Conservation (phyloP, 2,329 filamentous ascomycete genomes). For the Exophiala sp. region DNA sequence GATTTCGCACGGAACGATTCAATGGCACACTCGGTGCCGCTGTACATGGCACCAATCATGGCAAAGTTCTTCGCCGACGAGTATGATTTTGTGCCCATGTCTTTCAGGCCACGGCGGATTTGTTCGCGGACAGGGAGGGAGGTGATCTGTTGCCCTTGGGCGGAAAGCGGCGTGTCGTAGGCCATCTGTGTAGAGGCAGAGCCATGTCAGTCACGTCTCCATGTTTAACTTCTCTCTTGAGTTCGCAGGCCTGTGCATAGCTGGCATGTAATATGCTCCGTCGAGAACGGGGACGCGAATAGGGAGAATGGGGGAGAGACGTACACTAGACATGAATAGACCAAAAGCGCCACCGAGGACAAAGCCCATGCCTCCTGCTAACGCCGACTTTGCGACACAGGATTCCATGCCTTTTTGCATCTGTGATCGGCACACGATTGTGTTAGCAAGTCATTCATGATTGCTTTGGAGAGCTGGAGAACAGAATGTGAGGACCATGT, state of each 20-base stretch:
- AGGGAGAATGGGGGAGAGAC: constrained; percentile 1
- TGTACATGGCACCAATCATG: constrained; percentile 83
- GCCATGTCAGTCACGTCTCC: too few species aligned
- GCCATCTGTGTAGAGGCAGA: too few species aligned
- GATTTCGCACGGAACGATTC: constrained; percentile 89
- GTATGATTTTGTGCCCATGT: constrained; percentile 82
- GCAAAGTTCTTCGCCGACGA: constrained; percentile 91
- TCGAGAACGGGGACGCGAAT: not conserved
- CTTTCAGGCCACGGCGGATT: constrained; percentile 77
- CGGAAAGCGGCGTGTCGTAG: constrained; percentile 84
- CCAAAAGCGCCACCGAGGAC: constrained; percentile 90
- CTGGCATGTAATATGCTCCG: too few species aligned
- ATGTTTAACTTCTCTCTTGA: too few species aligned
- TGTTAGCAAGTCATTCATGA: constrained; percentile 1
- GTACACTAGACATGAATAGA: constrained; percentile 87
- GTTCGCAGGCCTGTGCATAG: too few species aligned
- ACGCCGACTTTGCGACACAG: constrained; percentile 78
- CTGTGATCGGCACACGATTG: constrained; percentile 39
- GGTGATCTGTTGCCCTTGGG: constrained; percentile 49
- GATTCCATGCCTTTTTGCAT: constrained; percentile 85
- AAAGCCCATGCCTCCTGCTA: constrained; percentile 90
- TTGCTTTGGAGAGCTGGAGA: too few species aligned
- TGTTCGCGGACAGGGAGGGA: constrained; percentile 76
- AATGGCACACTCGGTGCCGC: constrained; percentile 90
- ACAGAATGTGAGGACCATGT: too few species aligned